A percentile compares a stretch with the other conserved stretches of the same genome.
These are phyloP conservation scores for Setaria viridis DNA, from an alignment of 202 grass and related monocot genomes.

Conservation along the genomic window DNA sequence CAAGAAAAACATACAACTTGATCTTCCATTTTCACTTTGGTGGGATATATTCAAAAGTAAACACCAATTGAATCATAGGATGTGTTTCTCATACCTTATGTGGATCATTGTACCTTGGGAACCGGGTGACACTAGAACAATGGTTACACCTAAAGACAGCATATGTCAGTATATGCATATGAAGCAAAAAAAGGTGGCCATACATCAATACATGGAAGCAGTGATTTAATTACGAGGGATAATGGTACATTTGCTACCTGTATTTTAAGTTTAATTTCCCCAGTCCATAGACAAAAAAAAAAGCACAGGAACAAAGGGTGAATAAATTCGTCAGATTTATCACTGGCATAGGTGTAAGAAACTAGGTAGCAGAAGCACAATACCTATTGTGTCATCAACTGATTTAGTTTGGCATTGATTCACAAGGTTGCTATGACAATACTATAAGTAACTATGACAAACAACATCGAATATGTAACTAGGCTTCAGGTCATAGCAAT, in stretches of 20 bases:
- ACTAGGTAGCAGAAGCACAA: not conserved
- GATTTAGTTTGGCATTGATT: not conserved
- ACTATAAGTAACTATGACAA: not conserved
- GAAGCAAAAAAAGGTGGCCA: conserved; percentile 18
- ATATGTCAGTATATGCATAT: conserved; percentile 41
- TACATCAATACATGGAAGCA: not conserved
- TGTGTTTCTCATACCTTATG: conserved; percentile 62
- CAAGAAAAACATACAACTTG: conserved; percentile 38
- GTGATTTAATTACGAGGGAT: not conserved
- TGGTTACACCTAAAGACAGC: conserved; percentile 69
- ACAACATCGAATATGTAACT: conserved; percentile 33
- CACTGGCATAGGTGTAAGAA: conserved; percentile 24
- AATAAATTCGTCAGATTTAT: not conserved
- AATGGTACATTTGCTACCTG: not conserved
- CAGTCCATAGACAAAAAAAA: not conserved
- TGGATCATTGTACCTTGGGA: conserved; percentile 95
- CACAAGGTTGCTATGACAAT: conserved; percentile 13
- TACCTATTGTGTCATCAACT: conserved; percentile 13
- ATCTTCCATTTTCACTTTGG: conserved; percentile 38
- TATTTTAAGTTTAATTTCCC: conserved; percentile 15
- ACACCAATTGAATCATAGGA: conserved; percentile 38
- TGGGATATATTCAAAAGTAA: conserved; percentile 27
- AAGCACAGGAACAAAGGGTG: not conserved
- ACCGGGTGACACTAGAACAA: conserved; percentile 84
- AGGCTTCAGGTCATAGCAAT: conserved; percentile 23